phyloP scores from a whole-genome alignment of 306 rosid species.

The Vicia villosa region DNA sequence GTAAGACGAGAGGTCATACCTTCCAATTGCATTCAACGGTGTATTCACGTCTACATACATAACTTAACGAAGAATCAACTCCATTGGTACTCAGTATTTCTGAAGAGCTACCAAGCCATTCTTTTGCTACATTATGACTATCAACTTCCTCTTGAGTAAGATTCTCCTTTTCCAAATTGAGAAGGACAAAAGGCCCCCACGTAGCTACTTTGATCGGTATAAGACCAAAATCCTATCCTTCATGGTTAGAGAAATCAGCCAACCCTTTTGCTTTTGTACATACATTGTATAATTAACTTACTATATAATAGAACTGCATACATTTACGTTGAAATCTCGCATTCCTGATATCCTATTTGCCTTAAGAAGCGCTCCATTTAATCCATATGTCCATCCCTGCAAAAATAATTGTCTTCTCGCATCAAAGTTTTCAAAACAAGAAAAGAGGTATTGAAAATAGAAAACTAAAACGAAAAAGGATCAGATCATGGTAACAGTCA shows the following conservation, averaged over 20 bases:
- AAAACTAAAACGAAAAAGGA: constrained; percentile 15
- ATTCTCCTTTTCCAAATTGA: constrained; percentile 58
- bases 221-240: constrained; percentile 83
- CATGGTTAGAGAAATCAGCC: constrained; percentile 50
- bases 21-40: constrained; percentile 93
- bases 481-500: constrained; percentile 5
- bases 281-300: constrained; percentile 24
- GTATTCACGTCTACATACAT: constrained; percentile 77
- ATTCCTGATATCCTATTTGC: constrained; percentile 80
- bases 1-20: constrained; percentile 46
- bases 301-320: constrained; percentile 45
- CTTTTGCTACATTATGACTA: constrained; percentile 44
- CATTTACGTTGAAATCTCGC: constrained; percentile 65
- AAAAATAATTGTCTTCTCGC: constrained; percentile 31
- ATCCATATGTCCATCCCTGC: constrained; percentile 95
- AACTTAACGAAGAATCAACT: constrained; percentile 70
- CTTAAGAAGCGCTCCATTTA: constrained; percentile 79
- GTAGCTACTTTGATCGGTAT: constrained; percentile 63
- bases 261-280: constrained; percentile 30
- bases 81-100: constrained; percentile 58
- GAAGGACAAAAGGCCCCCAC: constrained; percentile 89
- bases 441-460: neutral
- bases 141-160: constrained; percentile 41
- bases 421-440: constrained; percentile 11
- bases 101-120: constrained; percentile 89